A percentile compares a stretch with the other conserved stretches of the same genome.
These are phyloP conservation scores for Skeletonema potamos DNA, from an alignment of 108 stramenopile species.

Conservation along the genomic window DNA sequence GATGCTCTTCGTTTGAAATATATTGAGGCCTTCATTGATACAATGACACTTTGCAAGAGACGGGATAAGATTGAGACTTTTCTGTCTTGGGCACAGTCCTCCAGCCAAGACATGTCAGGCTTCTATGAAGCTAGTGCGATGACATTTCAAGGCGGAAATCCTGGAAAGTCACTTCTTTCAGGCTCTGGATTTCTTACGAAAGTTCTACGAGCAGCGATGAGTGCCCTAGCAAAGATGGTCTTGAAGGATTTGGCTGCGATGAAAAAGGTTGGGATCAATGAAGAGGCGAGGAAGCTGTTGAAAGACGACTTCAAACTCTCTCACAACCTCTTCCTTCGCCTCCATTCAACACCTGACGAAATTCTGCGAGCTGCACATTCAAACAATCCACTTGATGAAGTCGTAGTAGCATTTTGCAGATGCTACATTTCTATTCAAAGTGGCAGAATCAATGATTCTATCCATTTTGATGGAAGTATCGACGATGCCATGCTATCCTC, in stretches of 20 bases:
- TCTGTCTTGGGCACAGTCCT: constrained; percentile 41
- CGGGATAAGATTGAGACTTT: constrained; percentile 62
- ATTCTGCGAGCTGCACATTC: constrained; percentile 46
- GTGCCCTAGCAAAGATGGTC: constrained; percentile 60
- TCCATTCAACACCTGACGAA: constrained; percentile 62
- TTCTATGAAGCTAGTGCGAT: constrained; percentile 73
- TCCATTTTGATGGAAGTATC: constrained; percentile 26
- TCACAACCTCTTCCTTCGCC: constrained; percentile 62
- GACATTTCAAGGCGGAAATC: constrained; percentile 40
- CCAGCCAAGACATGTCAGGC: constrained; percentile 68
- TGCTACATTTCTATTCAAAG: constrained; percentile 52
- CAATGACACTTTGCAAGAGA: constrained; percentile 44
- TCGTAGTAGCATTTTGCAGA: constrained; percentile 60
- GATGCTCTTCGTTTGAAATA: constrained; percentile 83
- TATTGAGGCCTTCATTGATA: constrained; percentile 66
- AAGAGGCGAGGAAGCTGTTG: constrained; percentile 19
- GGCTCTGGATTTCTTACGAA: constrained; percentile 50
- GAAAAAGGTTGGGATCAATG: constrained; percentile 40
- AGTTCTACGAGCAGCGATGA: constrained; percentile 59
- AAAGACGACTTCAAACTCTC: constrained; percentile 55
- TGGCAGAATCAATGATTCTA: constrained; percentile 35
- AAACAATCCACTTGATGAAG: constrained; percentile 44
- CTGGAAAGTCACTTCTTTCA: constrained; percentile 45
- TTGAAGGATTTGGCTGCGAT: constrained; percentile 50
- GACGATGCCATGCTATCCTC: constrained; percentile 29